phyloP scores from a whole-genome alignment of 2,329 filamentous ascomycete species.

The Fusarium albidum region DNA sequence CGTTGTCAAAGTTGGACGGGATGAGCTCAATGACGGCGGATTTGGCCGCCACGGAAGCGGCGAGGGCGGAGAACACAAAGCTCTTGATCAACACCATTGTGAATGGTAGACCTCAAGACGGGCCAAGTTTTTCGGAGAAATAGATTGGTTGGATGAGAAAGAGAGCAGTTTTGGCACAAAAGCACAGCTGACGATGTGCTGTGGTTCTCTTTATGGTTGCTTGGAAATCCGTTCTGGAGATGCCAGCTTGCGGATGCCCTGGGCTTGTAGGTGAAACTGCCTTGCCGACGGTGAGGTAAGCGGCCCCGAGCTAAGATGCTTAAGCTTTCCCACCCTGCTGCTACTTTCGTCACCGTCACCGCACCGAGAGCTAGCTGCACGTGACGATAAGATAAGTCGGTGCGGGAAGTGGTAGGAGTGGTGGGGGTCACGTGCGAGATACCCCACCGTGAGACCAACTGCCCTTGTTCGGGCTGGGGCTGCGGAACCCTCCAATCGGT shows the following conservation, averaged over 20 bases:
- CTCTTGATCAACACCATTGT: constrained; percentile 67
- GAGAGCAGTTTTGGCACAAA: constrained; percentile 8
- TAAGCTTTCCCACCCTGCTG: constrained; percentile 27
- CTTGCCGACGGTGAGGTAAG: constrained; percentile 22
- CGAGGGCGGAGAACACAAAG: constrained; percentile 65
- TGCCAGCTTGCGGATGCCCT: constrained; percentile 42
- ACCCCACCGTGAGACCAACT: constrained; percentile 12
- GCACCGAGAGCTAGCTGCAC: constrained; percentile 17
- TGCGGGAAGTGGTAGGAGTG: not conserved
- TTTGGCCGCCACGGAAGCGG: constrained; percentile 68
- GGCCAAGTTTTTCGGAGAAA: not conserved
- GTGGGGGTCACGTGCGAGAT: constrained; percentile 25
- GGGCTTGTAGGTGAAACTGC: constrained; percentile 25
- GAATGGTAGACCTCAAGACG: constrained; percentile 26
- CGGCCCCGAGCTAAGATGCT: constrained; percentile 31
- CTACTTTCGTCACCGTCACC: constrained; percentile 6
- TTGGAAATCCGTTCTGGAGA: constrained; percentile 41
- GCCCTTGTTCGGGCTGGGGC: constrained; percentile 43
- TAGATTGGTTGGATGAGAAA: not conserved
- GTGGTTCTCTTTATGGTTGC: constrained; percentile 24
- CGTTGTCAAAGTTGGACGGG: constrained; percentile 88
- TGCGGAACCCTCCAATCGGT: constrained; percentile 49
- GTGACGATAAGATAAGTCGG: constrained; percentile 31
- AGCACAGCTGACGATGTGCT: constrained; percentile 17
- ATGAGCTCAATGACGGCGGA: constrained; percentile 91